Evolutionary conservation across 2,329 filamentous ascomycete genomes (phyloP), one percentile per base, ranked within the genome.

Genomic region (Nannizziopsis arthrosporioides): DNA sequence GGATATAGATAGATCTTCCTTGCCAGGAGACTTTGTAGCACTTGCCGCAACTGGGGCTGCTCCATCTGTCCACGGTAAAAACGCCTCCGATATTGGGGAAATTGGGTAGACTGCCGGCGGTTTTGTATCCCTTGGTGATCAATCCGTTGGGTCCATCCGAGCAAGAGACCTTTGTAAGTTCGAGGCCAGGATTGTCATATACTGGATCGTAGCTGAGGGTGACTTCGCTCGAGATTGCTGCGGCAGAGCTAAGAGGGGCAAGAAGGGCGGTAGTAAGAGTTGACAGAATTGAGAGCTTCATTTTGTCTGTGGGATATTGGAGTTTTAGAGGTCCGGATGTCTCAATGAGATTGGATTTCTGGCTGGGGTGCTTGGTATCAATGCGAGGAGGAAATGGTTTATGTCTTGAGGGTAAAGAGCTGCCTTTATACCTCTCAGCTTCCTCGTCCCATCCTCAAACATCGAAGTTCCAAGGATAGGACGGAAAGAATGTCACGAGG

Each of bases 161-260:
- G 56, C 67, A 69, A 42, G 61, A 27, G 39, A 87, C 73, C 4
- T 59, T 63, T 31, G 66, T 71, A 47, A 89, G 63, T 39, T 75
- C 70, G 50, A 78, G 74, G 51, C 55, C 55, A 40, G 62, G 62
- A 53, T 81, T 68, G 60, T 89, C 84, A 68, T 85, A 92, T 60
- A 74, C 78, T 15, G 69, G 67, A 67, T 89, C 84, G 66, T 81
- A 90, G 54, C 81, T 82, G 59, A 88, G 82, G 63, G 59, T 64
- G 44, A 69, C 61, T 19, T 57, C 55, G 14, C 37, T 45, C 14
- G 53, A 44, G 6, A 53, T 42, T 18, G 54, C 31, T 15, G 56
- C 47, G 19, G 52, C 49, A 34, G 55, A 55, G 12, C 54, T 48
- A 31, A 61, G 53, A 27, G 54, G 53, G 37, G 54, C 49, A 38